Evolutionary conservation across 2,329 filamentous ascomycete species (phyloP), one percentile per base, ranked within the genome.

Genomic region (Tolypocladium ovalisporum): DNA sequence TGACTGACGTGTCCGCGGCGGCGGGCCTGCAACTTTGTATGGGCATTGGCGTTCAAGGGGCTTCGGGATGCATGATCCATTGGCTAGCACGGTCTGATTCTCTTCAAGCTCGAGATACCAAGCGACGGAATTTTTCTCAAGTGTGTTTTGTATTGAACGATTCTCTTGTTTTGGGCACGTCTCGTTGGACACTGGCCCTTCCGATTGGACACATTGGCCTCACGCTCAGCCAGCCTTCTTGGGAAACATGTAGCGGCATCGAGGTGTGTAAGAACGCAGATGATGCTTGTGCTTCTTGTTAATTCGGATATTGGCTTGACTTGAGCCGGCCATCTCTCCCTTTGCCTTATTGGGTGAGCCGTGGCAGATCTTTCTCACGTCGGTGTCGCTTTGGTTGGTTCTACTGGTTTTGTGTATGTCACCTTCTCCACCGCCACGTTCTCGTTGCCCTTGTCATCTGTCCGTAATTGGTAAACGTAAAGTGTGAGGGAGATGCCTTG

Each of bases 401-500:
- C 80, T 57, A 85, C 83, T 42, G 86, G 86, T 76, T 91, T 92
- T 65, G 88, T 89, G 71, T 89, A 93, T 54, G 89, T 91, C 61
- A 93, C 88, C 76, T 93, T 93, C 71, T 93, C 89, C 47, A 93
- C 89, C 19, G 86, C 87, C 52, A 93, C 88, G 59, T 86, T 90
- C 72, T 92, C 88, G 39, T 82, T 82, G 19, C 89, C 89, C 63
- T 88, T 86, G 57, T 82, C 85, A 65, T 90, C 88, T 68, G 87
- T 90, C 70, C 86, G 83, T 67, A 92, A 73, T 71, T 92, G 88
- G 70, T 97, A 97, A 56, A 97, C 93, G 71, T 97, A 97, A 54
- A 97, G 80, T 59, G 95, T 95, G 63, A 97, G 81, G 19, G 95
- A 95, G 70, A 97, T 95, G 36, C 93, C 93, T 82, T 97, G 93